Percentiles rank a stretch among this genome's conserved stretches.
phyloP scores from a whole-genome alignment of 495 filamentous ascomycete genomes.

The Hypoxylon rickii region DNA sequence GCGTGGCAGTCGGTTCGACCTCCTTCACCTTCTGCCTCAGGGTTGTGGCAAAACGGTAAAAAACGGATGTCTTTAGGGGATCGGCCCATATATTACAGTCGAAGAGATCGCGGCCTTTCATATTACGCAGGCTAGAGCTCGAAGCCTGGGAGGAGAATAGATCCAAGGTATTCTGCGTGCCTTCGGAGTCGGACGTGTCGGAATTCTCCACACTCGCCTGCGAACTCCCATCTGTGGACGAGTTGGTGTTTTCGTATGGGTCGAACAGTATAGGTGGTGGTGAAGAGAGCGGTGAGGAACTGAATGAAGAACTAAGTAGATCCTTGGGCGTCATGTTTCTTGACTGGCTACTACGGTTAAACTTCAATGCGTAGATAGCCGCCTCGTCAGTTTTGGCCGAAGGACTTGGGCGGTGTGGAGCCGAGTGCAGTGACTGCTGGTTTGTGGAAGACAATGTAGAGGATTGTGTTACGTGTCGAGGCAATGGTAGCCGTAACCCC shows the following conservation, averaged over 20 bases:
- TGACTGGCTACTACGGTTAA: not conserved
- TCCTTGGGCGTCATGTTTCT: constrained; percentile 27
- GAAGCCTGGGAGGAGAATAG: constrained; percentile 50
- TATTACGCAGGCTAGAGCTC: constrained; percentile 50
- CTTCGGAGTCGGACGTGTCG: constrained; percentile 44
- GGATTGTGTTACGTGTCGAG: constrained; percentile 22
- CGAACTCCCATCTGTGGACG: constrained; percentile 37
- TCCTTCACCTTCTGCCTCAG: constrained; percentile 61
- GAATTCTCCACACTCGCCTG: constrained; percentile 34
- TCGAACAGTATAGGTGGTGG: constrained; percentile 51
- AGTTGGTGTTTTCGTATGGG: constrained; percentile 44
- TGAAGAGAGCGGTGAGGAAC: constrained; percentile 53
- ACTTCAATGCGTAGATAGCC: not conserved
- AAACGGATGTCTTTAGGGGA: constrained; percentile 63
- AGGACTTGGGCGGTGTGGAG: constrained; percentile 15
- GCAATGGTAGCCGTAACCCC: constrained; percentile 23
- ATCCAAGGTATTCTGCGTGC: constrained; percentile 44
- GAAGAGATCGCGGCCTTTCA: constrained; percentile 71
- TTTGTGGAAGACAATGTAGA: constrained; percentile 27
- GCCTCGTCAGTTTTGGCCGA: constrained; percentile 34
- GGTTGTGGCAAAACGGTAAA: constrained; percentile 69
- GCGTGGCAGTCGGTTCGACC: constrained; percentile 59
- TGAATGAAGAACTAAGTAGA: constrained; percentile 22
- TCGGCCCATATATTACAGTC: constrained; percentile 69
- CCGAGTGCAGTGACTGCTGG: constrained; percentile 28